Evolutionary conservation across 495 filamentous ascomycete species (phyloP).

Genomic region (Sporormia fimetaria): DNA sequence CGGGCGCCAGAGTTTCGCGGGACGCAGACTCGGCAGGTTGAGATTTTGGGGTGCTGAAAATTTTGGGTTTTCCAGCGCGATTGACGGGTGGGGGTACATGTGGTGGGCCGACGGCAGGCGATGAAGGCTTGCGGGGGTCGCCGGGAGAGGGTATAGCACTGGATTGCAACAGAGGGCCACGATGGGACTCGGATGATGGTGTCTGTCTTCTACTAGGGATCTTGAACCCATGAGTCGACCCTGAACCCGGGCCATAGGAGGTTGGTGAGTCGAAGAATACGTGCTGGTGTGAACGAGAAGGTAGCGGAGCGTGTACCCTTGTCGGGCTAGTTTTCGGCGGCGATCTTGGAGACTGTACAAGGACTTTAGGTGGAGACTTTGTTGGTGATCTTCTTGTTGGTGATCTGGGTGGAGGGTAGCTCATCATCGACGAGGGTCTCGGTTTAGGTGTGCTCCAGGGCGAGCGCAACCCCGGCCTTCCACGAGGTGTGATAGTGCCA

Average conservation of each 20-base stretch:
- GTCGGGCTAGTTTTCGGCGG: conserved; percentile 44
- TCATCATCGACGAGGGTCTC: conserved; percentile 39
- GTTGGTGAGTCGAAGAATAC: conserved; percentile 39
- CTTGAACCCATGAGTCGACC: conserved; percentile 41
- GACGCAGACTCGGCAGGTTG: conserved; percentile 25
- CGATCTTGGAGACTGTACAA: conserved; percentile 63
- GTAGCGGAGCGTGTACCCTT: conserved; percentile 27
- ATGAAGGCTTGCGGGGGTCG: conserved; percentile 19
- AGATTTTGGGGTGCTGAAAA: conserved; percentile 42
- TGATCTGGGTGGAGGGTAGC: conserved; percentile 47
- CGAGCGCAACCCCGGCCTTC: conserved; percentile 16
- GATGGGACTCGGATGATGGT: conserved; percentile 37
- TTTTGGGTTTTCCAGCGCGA: conserved; percentile 69
- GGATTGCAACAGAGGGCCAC: conserved; percentile 22
- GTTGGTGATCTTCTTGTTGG: conserved; percentile 59
- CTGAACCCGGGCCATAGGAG: conserved; percentile 37
- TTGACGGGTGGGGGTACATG: conserved; percentile 59
- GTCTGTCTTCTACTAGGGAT: conserved; percentile 42
- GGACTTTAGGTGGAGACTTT: conserved; percentile 55
- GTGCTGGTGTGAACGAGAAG: conserved; percentile 34
- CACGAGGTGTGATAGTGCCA: conserved; percentile 14
- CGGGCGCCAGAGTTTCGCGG: conserved; percentile 32
- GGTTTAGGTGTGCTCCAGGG: conserved; percentile 31
- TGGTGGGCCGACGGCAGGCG: conserved; percentile 26
- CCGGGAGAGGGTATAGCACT: conserved; percentile 6